Base-by-base conservation (phyloP, 768 basidiomycete species). In the Collybia sp. region DNA sequence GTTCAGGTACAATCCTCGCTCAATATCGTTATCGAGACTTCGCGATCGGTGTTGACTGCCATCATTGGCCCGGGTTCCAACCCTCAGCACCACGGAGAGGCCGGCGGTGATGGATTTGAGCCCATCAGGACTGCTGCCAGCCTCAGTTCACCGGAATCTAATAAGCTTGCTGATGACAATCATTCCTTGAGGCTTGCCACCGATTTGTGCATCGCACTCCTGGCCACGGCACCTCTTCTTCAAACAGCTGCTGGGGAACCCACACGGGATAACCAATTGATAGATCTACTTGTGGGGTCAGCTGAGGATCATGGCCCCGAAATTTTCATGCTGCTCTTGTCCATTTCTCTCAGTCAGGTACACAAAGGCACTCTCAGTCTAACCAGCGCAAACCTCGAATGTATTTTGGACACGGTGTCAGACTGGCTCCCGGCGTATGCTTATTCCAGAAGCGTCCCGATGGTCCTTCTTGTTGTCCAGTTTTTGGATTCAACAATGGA, bases 401-500 rank as follows among this genome's bases (percentile, higher is more conserved):
- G 56, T 20, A 66, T 92, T 30, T 58, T 91, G 13, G 67, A 73
- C 2, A 67, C 73, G 46, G 57, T 93, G 16, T 78, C 65, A 2
- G 63, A 68, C 2, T 67, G 88, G 38, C 69, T 87, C 15, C 53
- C 46, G 16, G 55, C 66, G 32, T 87, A 92, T 61, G 63, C 69
- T 6, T 80, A 79, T 56, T 67, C 75, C 2, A 64, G 74, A 43
- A 80, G 73, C 49, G 77, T 80, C 43, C 65, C 60, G 4, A 63
- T 83, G 30, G 77, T 81, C 11, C 58, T 76, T 12, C 57, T 87
- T 37, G 67, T 72, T 5, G 62, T 88, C n/a, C 71, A 75, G 15
- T 71, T 90, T 39, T 63, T 96, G 16, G 73, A 77, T 37, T 77
- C 80, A 6, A 87, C 90, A 0, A 56, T 81, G 45, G 65, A 75